Conservation (phyloP, 768 basidiomycete genomes). For the Pisolithus sp. region DNA sequence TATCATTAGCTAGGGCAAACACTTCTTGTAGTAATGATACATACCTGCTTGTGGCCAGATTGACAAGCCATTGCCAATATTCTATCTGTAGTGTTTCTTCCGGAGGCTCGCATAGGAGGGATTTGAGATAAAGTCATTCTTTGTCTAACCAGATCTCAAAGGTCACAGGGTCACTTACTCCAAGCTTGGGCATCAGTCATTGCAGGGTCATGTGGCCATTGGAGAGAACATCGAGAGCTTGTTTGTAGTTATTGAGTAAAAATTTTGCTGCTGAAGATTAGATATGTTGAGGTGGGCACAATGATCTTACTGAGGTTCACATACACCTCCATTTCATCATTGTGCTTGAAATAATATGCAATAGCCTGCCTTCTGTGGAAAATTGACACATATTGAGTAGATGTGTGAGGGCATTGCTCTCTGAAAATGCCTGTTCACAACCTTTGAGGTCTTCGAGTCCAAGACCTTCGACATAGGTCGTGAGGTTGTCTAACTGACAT, state of each 20-base stretch:
- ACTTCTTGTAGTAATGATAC: background rate
- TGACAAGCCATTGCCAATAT: slow-evolving; percentile 9
- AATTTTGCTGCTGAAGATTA: no score
- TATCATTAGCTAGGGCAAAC: background rate
- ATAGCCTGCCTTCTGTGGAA: background rate
- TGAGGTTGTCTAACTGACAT: slow-evolving; percentile 16
- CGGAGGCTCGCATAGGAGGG: background rate
- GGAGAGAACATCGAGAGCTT: no score
- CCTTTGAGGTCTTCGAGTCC: slow-evolving; percentile 18
- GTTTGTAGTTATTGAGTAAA: no score
- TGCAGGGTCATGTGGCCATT: no score
- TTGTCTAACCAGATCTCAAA: no score
- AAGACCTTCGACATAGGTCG: slow-evolving; percentile 8
- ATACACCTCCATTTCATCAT: no score
- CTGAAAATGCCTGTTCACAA: slow-evolving; percentile 16
- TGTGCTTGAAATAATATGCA: no score
- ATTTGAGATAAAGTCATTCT: no score
- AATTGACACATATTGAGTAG: background rate
- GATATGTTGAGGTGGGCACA: no score
- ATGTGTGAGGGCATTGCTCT: background rate
- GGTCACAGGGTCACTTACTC: no score
- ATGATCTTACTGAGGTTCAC: no score
- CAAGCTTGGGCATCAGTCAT: no score
- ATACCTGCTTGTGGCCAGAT: background rate
- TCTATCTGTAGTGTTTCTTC: slow-evolving; percentile 10